These are phyloP conservation scores for Sporothrix humicola DNA, from an alignment of 2,329 filamentous ascomycete genomes.

Conservation along the genomic window DNA sequence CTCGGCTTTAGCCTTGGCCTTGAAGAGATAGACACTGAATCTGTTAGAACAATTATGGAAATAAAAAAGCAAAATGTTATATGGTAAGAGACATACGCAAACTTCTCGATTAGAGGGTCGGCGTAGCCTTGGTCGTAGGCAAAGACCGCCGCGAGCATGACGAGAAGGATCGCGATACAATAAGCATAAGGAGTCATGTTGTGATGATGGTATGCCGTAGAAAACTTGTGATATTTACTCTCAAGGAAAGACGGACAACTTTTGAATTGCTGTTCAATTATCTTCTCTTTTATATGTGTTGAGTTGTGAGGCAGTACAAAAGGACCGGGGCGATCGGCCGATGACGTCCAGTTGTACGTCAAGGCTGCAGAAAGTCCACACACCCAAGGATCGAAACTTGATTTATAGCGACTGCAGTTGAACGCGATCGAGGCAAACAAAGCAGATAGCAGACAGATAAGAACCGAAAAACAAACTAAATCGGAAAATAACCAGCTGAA, in stretches of 20 bases:
- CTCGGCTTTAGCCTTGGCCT: conserved; percentile 51
- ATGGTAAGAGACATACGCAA: conserved; percentile 40
- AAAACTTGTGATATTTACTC: too few species aligned
- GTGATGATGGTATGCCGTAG: neutral
- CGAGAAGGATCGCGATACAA: conserved; percentile 41
- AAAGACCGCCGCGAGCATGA: conserved; percentile 44
- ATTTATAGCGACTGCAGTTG: neutral
- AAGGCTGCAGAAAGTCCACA: neutral
- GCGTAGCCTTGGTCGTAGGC: conserved; percentile 49
- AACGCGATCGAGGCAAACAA: neutral
- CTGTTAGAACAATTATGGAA: neutral
- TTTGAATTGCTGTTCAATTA: neutral
- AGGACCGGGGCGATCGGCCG: neutral
- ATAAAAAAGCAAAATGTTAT: neutral
- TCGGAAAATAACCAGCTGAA: neutral
- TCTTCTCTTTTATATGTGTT: neutral
- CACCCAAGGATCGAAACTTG: neutral
- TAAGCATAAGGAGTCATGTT: conserved; percentile 40
- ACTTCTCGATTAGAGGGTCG: conserved; percentile 48
- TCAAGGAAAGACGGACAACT: neutral
- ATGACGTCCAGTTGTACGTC: conserved; percentile 16
- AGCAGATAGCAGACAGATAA: too few species aligned
- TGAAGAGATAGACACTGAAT: conserved; percentile 46
- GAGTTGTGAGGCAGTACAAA: neutral
- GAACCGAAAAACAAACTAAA: neutral